These are phyloP conservation scores for Hypericum perforatum DNA, from an alignment of 345 rosid genomes.

Conservation along the genomic window DNA sequence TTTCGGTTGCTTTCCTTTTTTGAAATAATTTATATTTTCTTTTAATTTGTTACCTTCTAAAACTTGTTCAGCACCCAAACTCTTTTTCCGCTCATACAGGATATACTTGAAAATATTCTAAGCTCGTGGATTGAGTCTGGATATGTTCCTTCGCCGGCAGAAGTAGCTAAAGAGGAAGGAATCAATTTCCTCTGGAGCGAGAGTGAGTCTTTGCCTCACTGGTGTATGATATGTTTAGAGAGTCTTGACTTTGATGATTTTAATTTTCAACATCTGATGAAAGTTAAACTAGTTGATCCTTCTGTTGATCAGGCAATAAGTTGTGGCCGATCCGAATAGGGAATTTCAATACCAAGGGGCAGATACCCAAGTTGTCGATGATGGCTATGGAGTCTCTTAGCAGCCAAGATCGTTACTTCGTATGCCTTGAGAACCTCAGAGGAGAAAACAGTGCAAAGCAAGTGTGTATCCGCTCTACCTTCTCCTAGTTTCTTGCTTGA, in stretches of 20 bases:
- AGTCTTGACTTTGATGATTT: too few species aligned
- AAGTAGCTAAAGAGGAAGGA: constrained; percentile 67
- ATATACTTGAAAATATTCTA: constrained; percentile 69
- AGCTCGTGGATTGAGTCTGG: constrained; percentile 55
- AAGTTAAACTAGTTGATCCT: constrained; percentile 5
- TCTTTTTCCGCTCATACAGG: constrained; percentile 32
- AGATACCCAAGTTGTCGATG: constrained; percentile 33
- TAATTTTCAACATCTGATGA: background rate
- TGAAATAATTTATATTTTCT: background rate
- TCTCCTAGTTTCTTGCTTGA: background rate
- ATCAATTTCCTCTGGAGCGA: constrained; percentile 44
- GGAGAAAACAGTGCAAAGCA: constrained; percentile 18
- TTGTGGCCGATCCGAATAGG: constrained; percentile 56
- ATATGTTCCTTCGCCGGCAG: constrained; percentile 57
- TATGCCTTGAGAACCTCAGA: constrained; percentile 36
- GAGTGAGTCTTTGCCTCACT: constrained; percentile 24
- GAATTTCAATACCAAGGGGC: constrained; percentile 27
- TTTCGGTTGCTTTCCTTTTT: constrained; percentile 3
- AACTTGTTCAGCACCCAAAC: constrained; percentile 4
- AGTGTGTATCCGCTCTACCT: constrained; percentile 17
- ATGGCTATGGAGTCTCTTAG: constrained; percentile 36
- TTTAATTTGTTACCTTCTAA: background rate
- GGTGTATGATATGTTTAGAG: background rate
- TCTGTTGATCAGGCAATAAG: constrained; percentile 29
- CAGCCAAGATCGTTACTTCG: constrained; percentile 35